Base-by-base conservation (phyloP, 352 stramenopile genomes). In the Pythium guiyangense region DNA sequence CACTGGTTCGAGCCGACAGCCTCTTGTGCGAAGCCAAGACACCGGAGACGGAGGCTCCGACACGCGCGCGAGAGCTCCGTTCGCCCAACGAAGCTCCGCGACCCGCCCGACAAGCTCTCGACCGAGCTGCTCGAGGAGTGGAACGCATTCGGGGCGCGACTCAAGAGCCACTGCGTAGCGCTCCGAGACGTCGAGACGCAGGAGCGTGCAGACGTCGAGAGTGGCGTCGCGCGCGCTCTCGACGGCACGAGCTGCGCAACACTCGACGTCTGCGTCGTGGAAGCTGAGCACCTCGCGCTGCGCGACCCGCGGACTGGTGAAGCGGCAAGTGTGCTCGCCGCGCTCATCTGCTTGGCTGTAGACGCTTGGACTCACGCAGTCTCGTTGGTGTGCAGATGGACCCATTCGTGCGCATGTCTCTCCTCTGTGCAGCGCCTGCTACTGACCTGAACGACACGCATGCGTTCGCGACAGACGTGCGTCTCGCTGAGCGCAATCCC, bases 1-100 rank as follows among this genome's bases (percentile, higher is more conserved):
- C 75, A 87, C 53, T 90, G 79, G 79, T 90, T 90, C 59, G 71
- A 75, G 2, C 37, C 35, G 6, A 35, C 62, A 40, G 44, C 34
- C 26, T 12, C 26, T 35, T 9, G 20, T 54, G 42, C 47, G 54
- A 64, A 29, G 60, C 35, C 22, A 42, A 64, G 9, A 44, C 29
- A 62, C 34, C 34, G 34, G 12, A 9, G 34, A 18, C 18, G 3
- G 49, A 48, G 34, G 17, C 17, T 17, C 17, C 64, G 52, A 27
- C 44, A 45, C 27, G 29, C 15, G 42, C 18, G n/a, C 9, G 58
- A 39, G 1, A 10, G n/a, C 6, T 37, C 56, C 18, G 46, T 73
- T 15, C 12, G 52, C 10, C 74, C 77, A 22, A 73, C 49, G 1
- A 58, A 48, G 35, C 45, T 60, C 2, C 63, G 75, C 35, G 47